Base-by-base conservation (phyloP, 1,139 yeast genomes). In the Taphrina confusa region DNA sequence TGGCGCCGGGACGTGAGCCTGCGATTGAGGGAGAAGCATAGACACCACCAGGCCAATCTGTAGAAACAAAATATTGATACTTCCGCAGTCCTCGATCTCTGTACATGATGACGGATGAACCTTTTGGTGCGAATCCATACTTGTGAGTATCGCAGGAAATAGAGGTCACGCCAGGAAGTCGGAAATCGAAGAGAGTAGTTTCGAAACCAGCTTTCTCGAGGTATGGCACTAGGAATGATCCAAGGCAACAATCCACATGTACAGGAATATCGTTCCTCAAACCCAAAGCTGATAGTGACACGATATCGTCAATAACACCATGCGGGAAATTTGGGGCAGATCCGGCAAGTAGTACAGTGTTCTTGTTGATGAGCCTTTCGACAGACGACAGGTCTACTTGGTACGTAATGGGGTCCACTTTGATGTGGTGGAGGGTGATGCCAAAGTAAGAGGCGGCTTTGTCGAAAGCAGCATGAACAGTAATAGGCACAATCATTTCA, bases 271-370 rank as follows among this genome's bases (percentile, higher is more conserved):
- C 74, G 71, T 86, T 75, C 62, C 75, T 77, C 23, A 78, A 66
- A 0, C 95, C 97, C 22, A 92, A 69, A 27, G 79, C 70, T 6
- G 95, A 82, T 47, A 92, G 78, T 0, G 79, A 82, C 65, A 81
- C 85, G 62, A 92, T 90, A 68, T 91, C 92, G 73, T 92, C 98
- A 63, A 89, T 84, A 40, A 92, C 86, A 25, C 98, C 98, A 70
- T 92, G 97, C 1, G 98, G 97, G 73, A 84, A 92, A 74, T 91
- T 92, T 39, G 98, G 97, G 3, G 97, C 96, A 0, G 97, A 90
- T 0, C 97, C 97, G 9, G 84, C 89, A 44, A 92, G 73, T 46
- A 92, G 75, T 4, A 88, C 87, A 0, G 97, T 92, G 72, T 91
- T 90, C 4, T 75, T 72, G 68, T 86, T 89, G 64, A 92, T 83